Evolutionary conservation across 495 filamentous ascomycete genomes (phyloP).

Genomic region (Neurospora discreta): DNA sequence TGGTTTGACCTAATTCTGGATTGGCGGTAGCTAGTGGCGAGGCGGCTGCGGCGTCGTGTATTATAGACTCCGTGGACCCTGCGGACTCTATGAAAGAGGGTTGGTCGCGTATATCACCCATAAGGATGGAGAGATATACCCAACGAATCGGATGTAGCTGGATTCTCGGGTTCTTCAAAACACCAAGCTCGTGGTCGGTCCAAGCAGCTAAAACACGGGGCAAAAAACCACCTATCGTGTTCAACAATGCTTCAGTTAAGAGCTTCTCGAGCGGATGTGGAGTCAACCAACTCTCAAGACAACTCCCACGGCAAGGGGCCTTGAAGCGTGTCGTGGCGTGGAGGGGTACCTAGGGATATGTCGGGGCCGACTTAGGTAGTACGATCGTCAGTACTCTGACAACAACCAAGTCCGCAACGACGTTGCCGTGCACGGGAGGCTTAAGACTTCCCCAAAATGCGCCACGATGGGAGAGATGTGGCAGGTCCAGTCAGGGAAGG

Average conservation of each 20-base stretch:
- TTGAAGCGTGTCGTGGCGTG: neutral
- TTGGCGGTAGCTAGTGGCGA: slow-evolving; percentile 3
- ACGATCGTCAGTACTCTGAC: neutral
- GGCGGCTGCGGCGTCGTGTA: neutral
- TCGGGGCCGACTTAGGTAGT: neutral
- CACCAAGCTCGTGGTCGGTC: neutral
- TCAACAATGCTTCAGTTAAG: neutral
- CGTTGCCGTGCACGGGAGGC: neutral
- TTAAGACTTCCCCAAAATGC: neutral
- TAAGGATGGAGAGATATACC: neutral
- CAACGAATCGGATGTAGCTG: neutral
- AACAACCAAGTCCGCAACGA: neutral
- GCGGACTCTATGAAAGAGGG: neutral
- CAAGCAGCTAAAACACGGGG: neutral
- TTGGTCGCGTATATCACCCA: neutral
- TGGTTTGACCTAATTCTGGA: neutral
- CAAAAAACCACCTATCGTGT: neutral
- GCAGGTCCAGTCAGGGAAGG: neutral
- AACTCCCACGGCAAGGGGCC: neutral
- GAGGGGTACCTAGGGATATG: neutral
- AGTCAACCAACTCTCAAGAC: neutral
- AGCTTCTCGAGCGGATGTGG: neutral
- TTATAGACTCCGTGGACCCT: neutral
- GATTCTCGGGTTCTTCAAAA: neutral
- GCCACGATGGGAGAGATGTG: neutral